phyloP scores from a whole-genome alignment of 108 stramenopile genomes.

The Nitzschia palea region DNA sequence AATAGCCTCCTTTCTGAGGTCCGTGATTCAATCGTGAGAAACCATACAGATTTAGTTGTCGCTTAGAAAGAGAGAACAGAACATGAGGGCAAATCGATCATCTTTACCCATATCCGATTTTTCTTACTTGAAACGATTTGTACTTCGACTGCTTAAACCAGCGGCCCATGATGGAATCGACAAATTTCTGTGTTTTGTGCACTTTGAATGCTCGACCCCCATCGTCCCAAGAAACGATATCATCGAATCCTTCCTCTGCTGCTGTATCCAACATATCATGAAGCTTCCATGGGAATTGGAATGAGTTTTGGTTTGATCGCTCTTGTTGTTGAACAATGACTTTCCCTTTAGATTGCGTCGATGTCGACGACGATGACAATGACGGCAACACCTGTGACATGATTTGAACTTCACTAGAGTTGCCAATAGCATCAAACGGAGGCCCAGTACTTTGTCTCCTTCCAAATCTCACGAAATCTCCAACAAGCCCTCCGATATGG shows the following conservation, averaged over 20 bases:
- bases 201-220: constrained; percentile 58
- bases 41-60: constrained; percentile 80
- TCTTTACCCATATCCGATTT: too few species aligned
- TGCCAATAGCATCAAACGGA: too few species aligned
- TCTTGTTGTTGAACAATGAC: not conserved
- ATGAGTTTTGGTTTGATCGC: constrained; percentile 16
- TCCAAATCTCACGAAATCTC: not conserved
- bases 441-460: too few species aligned
- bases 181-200: constrained; percentile 54
- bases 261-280: constrained; percentile 42
- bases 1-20: constrained; percentile 35
- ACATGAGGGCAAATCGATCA: too few species aligned
- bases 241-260: constrained; percentile 16
- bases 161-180: constrained; percentile 60
- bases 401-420: too few species aligned
- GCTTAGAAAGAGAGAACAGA: constrained; percentile 17
- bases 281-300: constrained; percentile 45
- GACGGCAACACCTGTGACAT: not conserved
- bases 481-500: constrained; percentile 15
- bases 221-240: constrained; percentile 42
- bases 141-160: constrained; percentile 69
- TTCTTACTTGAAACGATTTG: constrained; percentile 30
- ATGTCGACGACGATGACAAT: not conserved
- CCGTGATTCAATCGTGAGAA: constrained; percentile 62
- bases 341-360: not conserved